phyloP scores from a whole-genome alignment of 1,139 yeast species.

The Wickerhamomyces sp. region DNA sequence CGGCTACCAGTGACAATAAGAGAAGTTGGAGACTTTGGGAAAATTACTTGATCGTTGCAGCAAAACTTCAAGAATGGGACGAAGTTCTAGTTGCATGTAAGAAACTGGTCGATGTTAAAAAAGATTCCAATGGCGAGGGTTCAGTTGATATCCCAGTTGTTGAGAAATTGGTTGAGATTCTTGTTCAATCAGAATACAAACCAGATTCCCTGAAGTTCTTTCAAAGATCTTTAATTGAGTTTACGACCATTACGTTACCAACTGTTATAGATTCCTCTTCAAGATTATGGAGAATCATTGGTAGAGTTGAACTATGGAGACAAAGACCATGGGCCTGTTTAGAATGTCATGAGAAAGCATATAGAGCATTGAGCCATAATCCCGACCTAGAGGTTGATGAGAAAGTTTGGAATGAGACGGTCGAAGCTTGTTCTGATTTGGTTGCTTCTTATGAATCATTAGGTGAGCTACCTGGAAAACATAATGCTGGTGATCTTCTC shows the following conservation, averaged over 20 bases:
- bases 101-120: slow-evolving; percentile 53
- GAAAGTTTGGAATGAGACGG: slow-evolving; percentile 70
- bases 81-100: slow-evolving; percentile 75
- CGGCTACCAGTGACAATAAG: slow-evolving; percentile 60
- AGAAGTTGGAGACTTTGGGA: slow-evolving; percentile 91
- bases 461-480: slow-evolving; percentile 84
- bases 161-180: slow-evolving; percentile 66
- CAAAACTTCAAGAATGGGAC: slow-evolving; percentile 77
- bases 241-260: slow-evolving; percentile 65
- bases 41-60: slow-evolving; percentile 79
- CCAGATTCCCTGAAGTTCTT: slow-evolving; percentile 45
- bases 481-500: slow-evolving; percentile 77
- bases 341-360: slow-evolving; percentile 84
- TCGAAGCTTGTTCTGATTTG: slow-evolving; percentile 73
- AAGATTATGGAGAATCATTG: slow-evolving; percentile 78
- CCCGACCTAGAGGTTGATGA: slow-evolving; percentile 66
- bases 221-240: slow-evolving; percentile 65
- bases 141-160: slow-evolving; percentile 74
- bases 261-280: slow-evolving; percentile 64
- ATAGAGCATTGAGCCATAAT: slow-evolving; percentile 61
- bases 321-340: slow-evolving; percentile 82
- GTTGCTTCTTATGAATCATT: slow-evolving; percentile 84
- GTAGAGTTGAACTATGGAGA: slow-evolving; percentile 86
- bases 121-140: slow-evolving; percentile 52
- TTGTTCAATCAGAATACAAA: slow-evolving; percentile 48